Percentiles rank a stretch among this genome's conserved stretches.
phyloP scores from a whole-genome alignment of 768 basidiomycete genomes.

The Podaxis mareebaensis region DNA sequence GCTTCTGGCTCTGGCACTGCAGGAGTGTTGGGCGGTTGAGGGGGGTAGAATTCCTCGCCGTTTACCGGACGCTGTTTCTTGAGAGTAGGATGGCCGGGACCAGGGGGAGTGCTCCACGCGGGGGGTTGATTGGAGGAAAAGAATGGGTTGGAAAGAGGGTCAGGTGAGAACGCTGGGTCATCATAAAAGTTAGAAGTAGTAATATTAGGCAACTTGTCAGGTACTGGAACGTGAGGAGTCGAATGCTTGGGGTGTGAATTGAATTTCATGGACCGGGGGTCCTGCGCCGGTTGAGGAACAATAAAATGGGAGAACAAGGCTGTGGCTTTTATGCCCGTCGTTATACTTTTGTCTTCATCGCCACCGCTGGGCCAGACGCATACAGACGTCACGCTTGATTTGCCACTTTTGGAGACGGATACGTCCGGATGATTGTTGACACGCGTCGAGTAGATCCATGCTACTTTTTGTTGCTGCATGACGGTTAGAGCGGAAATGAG shows the following conservation, averaged over 20 bases:
- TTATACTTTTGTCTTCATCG: not conserved
- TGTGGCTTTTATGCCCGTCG: slow-evolving; percentile 4
- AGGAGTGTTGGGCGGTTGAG: slow-evolving; percentile 13
- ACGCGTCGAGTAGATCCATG: slow-evolving; percentile 10
- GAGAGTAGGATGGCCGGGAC: slow-evolving; percentile 33
- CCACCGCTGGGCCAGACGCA: not conserved
- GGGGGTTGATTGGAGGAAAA: slow-evolving; percentile 31
- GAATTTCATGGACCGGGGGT: slow-evolving; percentile 3
- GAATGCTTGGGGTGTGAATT: slow-evolving; percentile 9
- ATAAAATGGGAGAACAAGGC: slow-evolving; percentile 11
- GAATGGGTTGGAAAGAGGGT: slow-evolving; percentile 53
- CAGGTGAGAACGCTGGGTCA: slow-evolving; percentile 61
- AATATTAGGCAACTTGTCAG: slow-evolving; percentile 24
- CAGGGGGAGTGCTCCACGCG: slow-evolving; percentile 26
- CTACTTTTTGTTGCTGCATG: slow-evolving; percentile 8
- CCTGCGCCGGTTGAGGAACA: slow-evolving; percentile 1
- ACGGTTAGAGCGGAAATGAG: not conserved
- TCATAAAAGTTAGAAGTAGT: slow-evolving; percentile 35
- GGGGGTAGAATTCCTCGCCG: slow-evolving; percentile 2
- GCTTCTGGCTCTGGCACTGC: slow-evolving; percentile 17
- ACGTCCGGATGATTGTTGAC: not conserved
- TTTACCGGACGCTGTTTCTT: slow-evolving; percentile 24
- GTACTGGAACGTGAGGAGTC: not conserved
- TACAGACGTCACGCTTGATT: slow-evolving; percentile 12
- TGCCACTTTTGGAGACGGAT: slow-evolving; percentile 7